These are phyloP conservation scores for Chondrus crispus DNA, from an alignment of 23 red algal genomes.

Conservation along the genomic window DNA sequence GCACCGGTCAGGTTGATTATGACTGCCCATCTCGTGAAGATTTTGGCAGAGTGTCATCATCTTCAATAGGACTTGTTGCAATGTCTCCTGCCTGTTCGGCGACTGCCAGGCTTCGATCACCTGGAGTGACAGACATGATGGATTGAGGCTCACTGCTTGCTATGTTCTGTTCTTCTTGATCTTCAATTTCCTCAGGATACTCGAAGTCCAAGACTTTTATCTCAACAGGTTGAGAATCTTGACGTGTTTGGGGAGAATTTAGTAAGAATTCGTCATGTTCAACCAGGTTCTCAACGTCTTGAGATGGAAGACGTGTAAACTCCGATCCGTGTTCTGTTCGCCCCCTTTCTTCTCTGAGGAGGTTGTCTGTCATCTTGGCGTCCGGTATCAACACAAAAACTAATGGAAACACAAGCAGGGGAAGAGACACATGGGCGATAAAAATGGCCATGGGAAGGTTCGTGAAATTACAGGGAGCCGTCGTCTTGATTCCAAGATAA, in stretches of 20 bases:
- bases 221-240: too few species aligned
- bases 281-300: too few species aligned
- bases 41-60: too few species aligned
- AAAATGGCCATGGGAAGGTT: conserved; percentile 56
- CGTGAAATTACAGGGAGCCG: conserved; percentile 48
- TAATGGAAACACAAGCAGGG: conserved; percentile 52
- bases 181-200: too few species aligned
- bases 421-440: conserved; percentile 60
- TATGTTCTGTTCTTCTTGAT: too few species aligned
- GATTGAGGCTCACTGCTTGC: neutral
- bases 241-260: too few species aligned
- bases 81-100: neutral
- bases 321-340: too few species aligned
- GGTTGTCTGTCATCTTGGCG: conserved; percentile 62
- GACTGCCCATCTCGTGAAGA: too few species aligned
- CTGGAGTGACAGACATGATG: conserved; percentile 9
- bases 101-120: neutral
- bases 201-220: too few species aligned
- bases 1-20: too few species aligned
- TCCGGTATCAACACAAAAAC: conserved; percentile 66
- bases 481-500: conserved; percentile 54
- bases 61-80: neutral
- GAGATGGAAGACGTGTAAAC: conserved; percentile 8
- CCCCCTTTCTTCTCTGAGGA: conserved; percentile 35
- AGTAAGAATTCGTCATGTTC: too few species aligned